These are phyloP conservation scores for Triticum monococcum DNA, from an alignment of 176 grass and related monocot genomes.

Conservation along the genomic window DNA sequence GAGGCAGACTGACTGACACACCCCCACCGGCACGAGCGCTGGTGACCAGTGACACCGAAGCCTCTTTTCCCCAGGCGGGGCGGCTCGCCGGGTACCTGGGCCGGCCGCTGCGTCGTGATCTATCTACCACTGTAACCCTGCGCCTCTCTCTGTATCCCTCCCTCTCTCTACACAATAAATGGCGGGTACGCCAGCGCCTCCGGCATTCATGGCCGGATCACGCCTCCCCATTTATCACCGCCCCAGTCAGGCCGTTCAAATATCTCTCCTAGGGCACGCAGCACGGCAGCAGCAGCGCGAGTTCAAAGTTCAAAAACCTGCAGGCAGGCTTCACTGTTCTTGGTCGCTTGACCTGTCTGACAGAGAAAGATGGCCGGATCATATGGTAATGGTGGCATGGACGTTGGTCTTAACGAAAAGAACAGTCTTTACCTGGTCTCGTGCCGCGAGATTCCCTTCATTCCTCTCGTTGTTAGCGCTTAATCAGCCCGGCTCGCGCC, in stretches of 20 bases:
- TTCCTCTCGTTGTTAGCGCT: conserved; percentile 48
- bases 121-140: neutral
- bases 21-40: conserved; percentile 21
- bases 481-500: neutral
- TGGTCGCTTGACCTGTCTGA: conserved; percentile 15
- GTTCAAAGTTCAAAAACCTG: conserved; percentile 33
- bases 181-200: conserved; percentile 6
- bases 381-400: neutral
- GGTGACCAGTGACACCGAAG: conserved; percentile 7
- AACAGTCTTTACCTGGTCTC: conserved; percentile 19
- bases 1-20: conserved; percentile 22
- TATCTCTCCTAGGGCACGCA: neutral
- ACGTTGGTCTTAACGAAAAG: conserved; percentile 26
- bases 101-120: conserved; percentile 8
- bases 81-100: conserved; percentile 12
- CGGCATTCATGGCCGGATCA: conserved; percentile 40
- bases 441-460: conserved; percentile 46
- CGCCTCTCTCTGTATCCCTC: neutral
- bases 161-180: neutral
- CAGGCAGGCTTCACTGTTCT: neutral
- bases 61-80: conserved; percentile 28
- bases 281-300: neutral
- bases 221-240: conserved; percentile 38
- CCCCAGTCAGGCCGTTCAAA: neutral
- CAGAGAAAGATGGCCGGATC: conserved; percentile 29